Percentiles rank a stretch among this genome's conserved stretches.
These are phyloP conservation scores for Neonectria magnoliae DNA, from an alignment of 2,329 filamentous ascomycete genomes.

Conservation along the genomic window DNA sequence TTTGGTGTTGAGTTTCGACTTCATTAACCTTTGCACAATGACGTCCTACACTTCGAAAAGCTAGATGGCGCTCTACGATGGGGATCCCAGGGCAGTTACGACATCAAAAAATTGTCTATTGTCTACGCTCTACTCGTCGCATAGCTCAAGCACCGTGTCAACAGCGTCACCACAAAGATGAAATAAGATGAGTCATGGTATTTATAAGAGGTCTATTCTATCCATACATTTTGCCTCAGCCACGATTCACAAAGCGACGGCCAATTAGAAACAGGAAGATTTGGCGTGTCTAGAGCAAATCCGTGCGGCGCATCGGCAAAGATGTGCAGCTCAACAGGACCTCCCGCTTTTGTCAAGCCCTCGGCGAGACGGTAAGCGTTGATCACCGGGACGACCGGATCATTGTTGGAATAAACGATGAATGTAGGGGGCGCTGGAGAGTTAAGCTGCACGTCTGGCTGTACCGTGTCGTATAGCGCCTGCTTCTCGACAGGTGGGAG, in stretches of 20 bases:
- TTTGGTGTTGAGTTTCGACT: no score
- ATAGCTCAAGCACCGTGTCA: no score
- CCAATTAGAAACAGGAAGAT: constrained; percentile 35
- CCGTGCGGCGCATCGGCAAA: constrained; percentile 39
- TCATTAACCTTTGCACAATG: no score
- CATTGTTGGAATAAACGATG: constrained; percentile 39
- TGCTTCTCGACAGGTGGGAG: constrained; percentile 35
- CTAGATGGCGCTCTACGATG: no score
- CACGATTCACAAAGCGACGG: constrained; percentile 35
- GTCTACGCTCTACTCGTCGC: no score
- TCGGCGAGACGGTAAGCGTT: constrained; percentile 37
- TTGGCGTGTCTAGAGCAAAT: constrained; percentile 30
- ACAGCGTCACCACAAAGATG: no score
- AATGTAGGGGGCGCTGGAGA: constrained; percentile 27
- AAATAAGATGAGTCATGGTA: no score
- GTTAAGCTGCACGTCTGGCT: constrained; percentile 33
- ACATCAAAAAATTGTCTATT: no score
- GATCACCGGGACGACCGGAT: constrained; percentile 32
- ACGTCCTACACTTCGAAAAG: no score
- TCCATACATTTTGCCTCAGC: constrained; percentile 27
- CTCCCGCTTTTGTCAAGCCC: constrained; percentile 18
- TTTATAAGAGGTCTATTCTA: not conserved
- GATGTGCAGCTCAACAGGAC: constrained; percentile 34
- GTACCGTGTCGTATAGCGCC: constrained; percentile 30
- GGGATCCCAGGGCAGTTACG: no score